A percentile compares a stretch with the other conserved stretches of the same genome.
Conservation (phyloP, 208 protist genomes). For the Leishmania tarentolae region DNA sequence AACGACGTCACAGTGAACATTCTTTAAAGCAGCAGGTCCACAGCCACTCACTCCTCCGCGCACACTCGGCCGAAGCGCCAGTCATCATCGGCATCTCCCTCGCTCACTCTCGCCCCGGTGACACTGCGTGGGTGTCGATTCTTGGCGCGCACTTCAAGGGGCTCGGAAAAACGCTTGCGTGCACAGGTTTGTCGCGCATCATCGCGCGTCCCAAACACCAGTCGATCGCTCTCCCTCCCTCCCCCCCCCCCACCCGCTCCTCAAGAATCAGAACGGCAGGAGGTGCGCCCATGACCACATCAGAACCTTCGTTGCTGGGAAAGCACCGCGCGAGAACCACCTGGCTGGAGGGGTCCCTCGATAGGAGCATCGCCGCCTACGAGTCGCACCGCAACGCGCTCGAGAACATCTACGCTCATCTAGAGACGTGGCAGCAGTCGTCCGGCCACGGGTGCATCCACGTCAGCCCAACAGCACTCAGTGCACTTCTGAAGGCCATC, state of each 20-base stretch:
- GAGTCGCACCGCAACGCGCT: conserved; percentile 54
- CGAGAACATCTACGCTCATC: conserved; percentile 36
- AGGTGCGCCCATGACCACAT: background rate
- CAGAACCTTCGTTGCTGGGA: background rate
- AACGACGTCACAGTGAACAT: background rate
- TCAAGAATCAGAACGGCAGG: background rate
- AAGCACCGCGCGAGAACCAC: conserved; percentile 13
- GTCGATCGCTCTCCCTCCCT: background rate
- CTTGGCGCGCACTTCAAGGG: too few species aligned
- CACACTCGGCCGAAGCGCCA: background rate
- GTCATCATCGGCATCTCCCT: background rate
- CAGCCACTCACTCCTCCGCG: background rate
- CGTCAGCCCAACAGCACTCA: conserved; percentile 16
- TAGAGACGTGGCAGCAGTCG: conserved; percentile 29
- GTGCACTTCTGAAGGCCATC: conserved; percentile 39
- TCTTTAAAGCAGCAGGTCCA: background rate
- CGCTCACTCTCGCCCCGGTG: background rate
- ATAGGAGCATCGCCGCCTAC: conserved; percentile 41
- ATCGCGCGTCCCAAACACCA: too few species aligned
- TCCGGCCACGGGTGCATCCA: conserved; percentile 31
- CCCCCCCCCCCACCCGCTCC: background rate
- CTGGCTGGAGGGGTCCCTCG: conserved; percentile 45
- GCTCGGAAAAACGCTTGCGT: too few species aligned
- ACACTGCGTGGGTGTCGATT: too few species aligned
- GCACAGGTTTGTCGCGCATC: too few species aligned